Conservation (phyloP, 305 asterid species). For the Solanum hybrid region DNA sequence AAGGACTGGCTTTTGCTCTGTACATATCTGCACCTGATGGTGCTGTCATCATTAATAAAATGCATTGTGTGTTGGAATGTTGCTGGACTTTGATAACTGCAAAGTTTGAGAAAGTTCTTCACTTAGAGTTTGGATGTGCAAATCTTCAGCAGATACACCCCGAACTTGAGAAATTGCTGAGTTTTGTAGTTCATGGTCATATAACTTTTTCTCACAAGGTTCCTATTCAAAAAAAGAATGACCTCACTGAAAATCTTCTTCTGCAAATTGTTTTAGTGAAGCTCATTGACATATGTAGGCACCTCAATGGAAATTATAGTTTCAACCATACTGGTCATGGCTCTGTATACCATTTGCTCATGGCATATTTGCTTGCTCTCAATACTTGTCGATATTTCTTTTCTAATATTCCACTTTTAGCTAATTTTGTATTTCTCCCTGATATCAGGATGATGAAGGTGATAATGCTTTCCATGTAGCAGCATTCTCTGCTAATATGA, state of each 20-base stretch:
- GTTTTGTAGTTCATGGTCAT: not conserved
- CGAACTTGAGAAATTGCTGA: not conserved
- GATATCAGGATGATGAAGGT: constrained; percentile 86
- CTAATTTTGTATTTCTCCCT: constrained; percentile 7
- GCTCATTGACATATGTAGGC: not conserved
- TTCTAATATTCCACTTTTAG: not conserved
- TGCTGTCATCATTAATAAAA: not conserved
- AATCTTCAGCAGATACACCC: not conserved
- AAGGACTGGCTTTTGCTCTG: not conserved
- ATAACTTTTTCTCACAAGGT: not conserved
- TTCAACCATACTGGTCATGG: not conserved
- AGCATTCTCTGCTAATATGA: constrained; percentile 89
- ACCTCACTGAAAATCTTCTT: not conserved
- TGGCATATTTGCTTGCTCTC: not conserved
- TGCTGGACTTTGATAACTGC: not conserved
- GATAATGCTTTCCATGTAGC: constrained; percentile 97
- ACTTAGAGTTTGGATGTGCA: not conserved
- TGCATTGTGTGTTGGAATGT: not conserved
- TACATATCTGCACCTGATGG: not conserved
- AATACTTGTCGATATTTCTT: not conserved
- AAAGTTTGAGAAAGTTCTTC: not conserved
- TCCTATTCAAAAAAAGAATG: not conserved
- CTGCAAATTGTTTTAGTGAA: not conserved
- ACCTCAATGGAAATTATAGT: not conserved
- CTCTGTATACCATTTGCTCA: not conserved